These are phyloP conservation scores for Bolboschoenus planiculmis DNA, from an alignment of 176 grass and related monocot species.

Conservation along the genomic window DNA sequence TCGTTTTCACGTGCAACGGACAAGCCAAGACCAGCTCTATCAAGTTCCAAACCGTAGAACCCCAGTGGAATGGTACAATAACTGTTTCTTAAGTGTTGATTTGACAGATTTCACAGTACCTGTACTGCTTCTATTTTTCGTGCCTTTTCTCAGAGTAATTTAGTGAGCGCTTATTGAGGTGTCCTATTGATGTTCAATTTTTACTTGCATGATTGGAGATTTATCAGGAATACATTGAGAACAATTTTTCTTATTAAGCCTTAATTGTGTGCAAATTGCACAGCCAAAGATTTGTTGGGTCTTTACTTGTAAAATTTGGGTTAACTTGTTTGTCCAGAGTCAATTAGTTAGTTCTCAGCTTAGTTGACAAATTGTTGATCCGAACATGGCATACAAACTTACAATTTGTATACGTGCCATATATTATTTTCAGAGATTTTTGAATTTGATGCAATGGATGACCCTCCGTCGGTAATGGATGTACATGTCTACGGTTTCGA, in stretches of 20 bases:
- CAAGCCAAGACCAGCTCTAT: constrained; percentile 90
- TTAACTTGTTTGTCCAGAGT: background rate
- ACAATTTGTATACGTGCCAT: background rate
- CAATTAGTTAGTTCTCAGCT: background rate
- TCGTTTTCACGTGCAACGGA: constrained; percentile 92
- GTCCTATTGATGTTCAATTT: background rate
- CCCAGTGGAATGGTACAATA: constrained; percentile 91
- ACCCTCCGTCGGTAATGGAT: constrained; percentile 79
- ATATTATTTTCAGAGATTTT: constrained; percentile 73
- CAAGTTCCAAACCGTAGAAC: constrained; percentile 78
- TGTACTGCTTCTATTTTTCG: background rate
- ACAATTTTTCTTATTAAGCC: background rate
- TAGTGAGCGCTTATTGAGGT: background rate
- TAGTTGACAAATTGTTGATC: background rate
- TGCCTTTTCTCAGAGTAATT: background rate
- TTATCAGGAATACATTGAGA: background rate
- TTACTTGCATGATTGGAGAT: background rate
- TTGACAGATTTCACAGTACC: background rate
- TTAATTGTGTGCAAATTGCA: background rate
- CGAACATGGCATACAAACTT: background rate
- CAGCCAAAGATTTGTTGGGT: background rate
- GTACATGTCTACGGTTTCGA: constrained; percentile 87
- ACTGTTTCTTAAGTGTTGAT: background rate
- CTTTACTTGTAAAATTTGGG: constrained; percentile 4
- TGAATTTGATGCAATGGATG: constrained; percentile 94